Evolutionary conservation across 371 early-diverging fungal species (phyloP), one percentile per base, ranked within the genome.

Genomic region (Ordospora colligata): DNA sequence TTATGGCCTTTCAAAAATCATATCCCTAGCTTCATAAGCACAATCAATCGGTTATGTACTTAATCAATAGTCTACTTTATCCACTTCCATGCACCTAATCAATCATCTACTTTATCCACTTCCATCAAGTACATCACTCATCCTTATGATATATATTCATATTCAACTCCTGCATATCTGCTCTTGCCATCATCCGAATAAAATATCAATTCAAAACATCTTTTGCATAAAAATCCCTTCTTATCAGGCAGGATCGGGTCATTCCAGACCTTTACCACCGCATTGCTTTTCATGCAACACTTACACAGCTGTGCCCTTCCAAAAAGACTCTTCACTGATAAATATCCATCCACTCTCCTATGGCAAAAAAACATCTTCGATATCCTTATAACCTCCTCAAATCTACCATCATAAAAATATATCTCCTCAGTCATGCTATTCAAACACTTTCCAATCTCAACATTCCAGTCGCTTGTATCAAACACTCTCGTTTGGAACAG

Each of bases 291-390:
- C 19, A 58, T 27, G 12, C 58, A 58, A 6, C 58, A 58, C 11
- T 58, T 58, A 25, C 58, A 58, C 25, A 58, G n/a, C 25, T 58
- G 58, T 2, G 58, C 58, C 11, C 58, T 58, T 58, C 58, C 58
- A 37, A 37, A 5, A 14, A 58, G 37, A n/a, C 19, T 27, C 6
- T 58, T 58, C 8, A 58, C 32, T 17, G 58, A 58, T 14, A 32
- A 1, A 58, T 58, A 58, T 25, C 37, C 17, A 7, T 40, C 19
- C 14, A n/a, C 40, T 8, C 14, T 58, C 40, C 40, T 58, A n/a
- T 32, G 11, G 7, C 37, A 58, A 58, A 58, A 58, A 19, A 58
- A 58, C 40, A 25, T 14, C 5, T 17, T 27, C 6, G 25, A n/a
- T 14, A 58, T 58, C 25, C 19, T 27, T n/a, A 58, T 37, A 8